Evolutionary conservation across 2,329 filamentous ascomycete species (phyloP).

Genomic region (Fusarium falciforme): DNA sequence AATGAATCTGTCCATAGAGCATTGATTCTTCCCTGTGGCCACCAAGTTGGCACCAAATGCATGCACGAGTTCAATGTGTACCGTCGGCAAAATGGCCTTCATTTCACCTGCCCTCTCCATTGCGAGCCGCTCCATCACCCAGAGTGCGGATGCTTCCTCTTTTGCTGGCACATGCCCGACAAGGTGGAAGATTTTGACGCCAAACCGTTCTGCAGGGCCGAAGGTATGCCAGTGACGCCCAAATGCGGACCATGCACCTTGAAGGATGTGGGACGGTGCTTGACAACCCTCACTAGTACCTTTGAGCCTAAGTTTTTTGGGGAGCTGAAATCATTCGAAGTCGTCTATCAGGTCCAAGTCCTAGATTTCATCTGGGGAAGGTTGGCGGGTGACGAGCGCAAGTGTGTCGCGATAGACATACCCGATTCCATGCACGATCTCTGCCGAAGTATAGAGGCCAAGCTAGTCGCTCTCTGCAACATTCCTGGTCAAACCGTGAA

Average conservation of each 20-base stretch:
- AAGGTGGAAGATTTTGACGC: neutral
- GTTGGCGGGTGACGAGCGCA: neutral
- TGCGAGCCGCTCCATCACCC: neutral
- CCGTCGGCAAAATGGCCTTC: too few relatives aligned
- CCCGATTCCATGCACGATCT: neutral
- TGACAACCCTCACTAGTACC: neutral
- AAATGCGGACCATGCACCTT: neutral
- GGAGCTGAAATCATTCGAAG: neutral
- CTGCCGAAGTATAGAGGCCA: neutral
- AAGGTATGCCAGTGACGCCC: neutral
- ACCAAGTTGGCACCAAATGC: neutral
- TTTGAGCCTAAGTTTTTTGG: fast-evolving
- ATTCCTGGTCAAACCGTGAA: fast-evolving
- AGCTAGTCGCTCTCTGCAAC: neutral
- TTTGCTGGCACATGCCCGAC: neutral
- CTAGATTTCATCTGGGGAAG: neutral
- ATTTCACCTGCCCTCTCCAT: neutral
- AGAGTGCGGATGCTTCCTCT: neutral
- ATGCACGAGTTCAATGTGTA: neutral
- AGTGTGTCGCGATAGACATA: neutral
- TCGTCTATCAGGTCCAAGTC: neutral
- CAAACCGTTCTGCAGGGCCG: neutral
- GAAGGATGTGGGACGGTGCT: neutral
- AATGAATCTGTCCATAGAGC: neutral
- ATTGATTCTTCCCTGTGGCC: neutral